Conservation (phyloP, 2,329 filamentous ascomycete genomes). For the Cadophora luteo-olivacea region DNA sequence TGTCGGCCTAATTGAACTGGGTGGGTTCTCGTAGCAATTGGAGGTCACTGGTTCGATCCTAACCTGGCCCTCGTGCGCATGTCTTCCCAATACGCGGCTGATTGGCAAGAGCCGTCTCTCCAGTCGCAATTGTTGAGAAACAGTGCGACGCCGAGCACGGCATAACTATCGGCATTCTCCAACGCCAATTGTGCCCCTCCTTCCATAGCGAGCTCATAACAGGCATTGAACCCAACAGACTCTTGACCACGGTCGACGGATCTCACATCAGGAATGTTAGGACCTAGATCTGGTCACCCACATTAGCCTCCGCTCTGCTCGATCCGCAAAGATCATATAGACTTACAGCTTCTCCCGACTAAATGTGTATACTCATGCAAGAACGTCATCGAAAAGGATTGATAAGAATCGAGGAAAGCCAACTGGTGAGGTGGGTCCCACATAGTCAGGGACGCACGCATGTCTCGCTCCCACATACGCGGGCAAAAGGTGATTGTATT, state of each 20-base stretch:
- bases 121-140: not conserved
- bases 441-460: not conserved
- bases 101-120: not conserved
- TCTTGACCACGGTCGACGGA: not conserved
- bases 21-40: too few species aligned
- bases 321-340: not conserved
- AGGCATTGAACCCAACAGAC: not conserved
- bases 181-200: not conserved
- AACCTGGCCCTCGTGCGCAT: not conserved
- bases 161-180: conserved; percentile 6
- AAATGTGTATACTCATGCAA: conserved; percentile 9
- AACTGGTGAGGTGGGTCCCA: not conserved
- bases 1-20: too few species aligned
- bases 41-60: too few species aligned
- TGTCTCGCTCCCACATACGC: not conserved
- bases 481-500: conserved; percentile 11
- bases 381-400: not conserved
- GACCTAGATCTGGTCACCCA: not conserved
- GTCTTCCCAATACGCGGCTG: not conserved
- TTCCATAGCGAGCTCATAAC: not conserved
- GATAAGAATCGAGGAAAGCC: not conserved
- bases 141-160: not conserved
- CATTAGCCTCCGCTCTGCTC: not conserved
- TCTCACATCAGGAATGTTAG: not conserved
- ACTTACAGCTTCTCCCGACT: not conserved